Evolutionary conservation across 2,329 filamentous ascomycete species (phyloP).

Genomic region (Pseudogymnoascus sp.): DNA sequence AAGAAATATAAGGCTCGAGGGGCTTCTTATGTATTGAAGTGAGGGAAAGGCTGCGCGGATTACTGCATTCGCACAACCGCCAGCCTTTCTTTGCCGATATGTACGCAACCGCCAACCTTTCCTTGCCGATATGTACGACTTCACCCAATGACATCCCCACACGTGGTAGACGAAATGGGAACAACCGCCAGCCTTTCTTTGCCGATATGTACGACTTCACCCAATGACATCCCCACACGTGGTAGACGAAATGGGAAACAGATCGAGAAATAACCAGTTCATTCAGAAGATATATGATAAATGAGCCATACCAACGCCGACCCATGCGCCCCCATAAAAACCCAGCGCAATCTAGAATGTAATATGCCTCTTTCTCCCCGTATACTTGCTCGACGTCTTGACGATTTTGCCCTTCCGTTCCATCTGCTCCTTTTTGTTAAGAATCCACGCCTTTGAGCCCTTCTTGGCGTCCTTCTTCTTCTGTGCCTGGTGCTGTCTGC

Average conservation of each 20-base stretch:
- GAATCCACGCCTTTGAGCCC: slow-evolving; percentile 75
- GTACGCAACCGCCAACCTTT: not conserved
- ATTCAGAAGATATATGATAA: not conserved
- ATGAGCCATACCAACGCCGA: not conserved
- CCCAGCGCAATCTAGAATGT: slow-evolving; percentile 50
- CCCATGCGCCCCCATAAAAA: not conserved
- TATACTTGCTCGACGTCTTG: slow-evolving; percentile 87
- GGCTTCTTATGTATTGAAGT: no score
- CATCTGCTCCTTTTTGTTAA: slow-evolving; percentile 88
- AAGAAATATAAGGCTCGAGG: not conserved
- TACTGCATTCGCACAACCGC: no score
- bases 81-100: not conserved
- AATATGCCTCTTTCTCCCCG: slow-evolving; percentile 74
- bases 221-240: not conserved
- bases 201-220: not conserved
- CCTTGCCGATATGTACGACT: not conserved
- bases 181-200: not conserved
- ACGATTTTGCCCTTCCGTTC: slow-evolving; percentile 90
- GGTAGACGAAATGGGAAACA: not conserved
- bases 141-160: not conserved
- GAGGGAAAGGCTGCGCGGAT: no score
- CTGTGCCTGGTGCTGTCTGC: slow-evolving; percentile 43
- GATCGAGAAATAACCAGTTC: not conserved
- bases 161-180: not conserved
- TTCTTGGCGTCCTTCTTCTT: slow-evolving; percentile 56